Percentiles rank a stretch among this genome's conserved stretches.
These are phyloP conservation scores for Arachis stenosperma DNA, from an alignment of 306 rosid species.

Conservation along the genomic window DNA sequence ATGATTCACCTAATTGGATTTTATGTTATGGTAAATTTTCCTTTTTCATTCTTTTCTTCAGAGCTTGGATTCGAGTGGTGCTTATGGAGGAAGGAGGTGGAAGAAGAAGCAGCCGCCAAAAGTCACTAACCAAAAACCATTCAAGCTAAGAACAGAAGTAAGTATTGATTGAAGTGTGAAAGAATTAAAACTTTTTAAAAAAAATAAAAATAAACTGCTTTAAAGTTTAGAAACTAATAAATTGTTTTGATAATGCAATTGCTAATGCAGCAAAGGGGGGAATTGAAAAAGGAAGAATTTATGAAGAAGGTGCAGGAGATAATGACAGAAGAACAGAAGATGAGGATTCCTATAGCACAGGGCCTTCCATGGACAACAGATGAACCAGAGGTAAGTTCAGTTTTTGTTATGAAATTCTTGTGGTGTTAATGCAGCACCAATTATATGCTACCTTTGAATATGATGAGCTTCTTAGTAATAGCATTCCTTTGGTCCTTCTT, in stretches of 20 bases:
- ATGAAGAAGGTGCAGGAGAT: slow-evolving; percentile 74
- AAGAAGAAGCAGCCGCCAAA: slow-evolving; percentile 68
- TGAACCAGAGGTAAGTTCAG: slow-evolving; percentile 82
- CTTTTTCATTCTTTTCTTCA: slow-evolving; percentile 36
- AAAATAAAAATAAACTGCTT: background rate
- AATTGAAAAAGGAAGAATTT: slow-evolving; percentile 77
- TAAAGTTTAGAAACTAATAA: slow-evolving; percentile 26
- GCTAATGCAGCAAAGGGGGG: slow-evolving; percentile 81
- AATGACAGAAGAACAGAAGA: slow-evolving; percentile 70
- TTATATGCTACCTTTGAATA: background rate
- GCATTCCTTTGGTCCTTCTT: slow-evolving; percentile 35
- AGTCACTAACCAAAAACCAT: slow-evolving; percentile 75
- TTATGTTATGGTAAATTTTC: background rate
- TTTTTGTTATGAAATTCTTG: slow-evolving; percentile 14
- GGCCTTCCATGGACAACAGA: slow-evolving; percentile 99
- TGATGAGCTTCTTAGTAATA: background rate
- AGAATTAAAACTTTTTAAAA: no score
- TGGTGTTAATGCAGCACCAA: background rate
- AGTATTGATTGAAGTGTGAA: background rate
- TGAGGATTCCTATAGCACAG: slow-evolving; percentile 83
- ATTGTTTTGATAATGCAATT: slow-evolving; percentile 33
- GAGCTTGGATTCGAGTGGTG: slow-evolving; percentile 72
- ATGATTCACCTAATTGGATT: slow-evolving; percentile 19
- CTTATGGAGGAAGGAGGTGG: slow-evolving; percentile 73
- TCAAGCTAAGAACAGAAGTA: slow-evolving; percentile 95